Evolutionary conservation across 2,329 filamentous ascomycete genomes (phyloP).

Genomic region (Aspergillus sp.): DNA sequence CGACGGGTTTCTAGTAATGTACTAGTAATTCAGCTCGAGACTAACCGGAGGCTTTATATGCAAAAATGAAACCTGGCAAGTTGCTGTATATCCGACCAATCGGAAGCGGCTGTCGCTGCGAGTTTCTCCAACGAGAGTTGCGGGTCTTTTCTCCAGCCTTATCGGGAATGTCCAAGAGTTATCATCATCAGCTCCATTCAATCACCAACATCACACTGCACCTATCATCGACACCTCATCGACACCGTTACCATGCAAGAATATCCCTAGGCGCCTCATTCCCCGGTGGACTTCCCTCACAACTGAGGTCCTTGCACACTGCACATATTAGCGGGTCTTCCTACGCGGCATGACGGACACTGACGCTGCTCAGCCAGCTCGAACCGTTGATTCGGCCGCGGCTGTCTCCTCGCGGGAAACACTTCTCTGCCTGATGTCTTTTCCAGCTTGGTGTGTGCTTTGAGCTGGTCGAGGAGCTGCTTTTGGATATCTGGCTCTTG

Average conservation of each 20-base stretch:
- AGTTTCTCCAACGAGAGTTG: too few relatives aligned
- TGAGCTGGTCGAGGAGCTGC: conserved; percentile 11
- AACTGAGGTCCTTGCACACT: conserved; percentile 17
- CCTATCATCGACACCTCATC: background rate
- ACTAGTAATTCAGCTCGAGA: too few relatives aligned
- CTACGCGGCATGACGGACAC: conserved; percentile 1
- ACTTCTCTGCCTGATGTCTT: conserved; percentile 11
- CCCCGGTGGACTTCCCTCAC: background rate
- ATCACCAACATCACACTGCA: too few relatives aligned
- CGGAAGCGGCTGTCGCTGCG: too few relatives aligned
- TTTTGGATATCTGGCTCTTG: conserved; percentile 2
- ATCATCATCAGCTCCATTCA: too few relatives aligned
- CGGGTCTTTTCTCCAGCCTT: too few relatives aligned
- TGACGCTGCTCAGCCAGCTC: conserved; percentile 21
- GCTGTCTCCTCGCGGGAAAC: conserved; percentile 17
- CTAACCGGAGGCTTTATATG: too few relatives aligned
- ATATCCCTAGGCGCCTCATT: background rate
- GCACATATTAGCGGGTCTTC: conserved; percentile 3
- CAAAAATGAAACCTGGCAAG: too few relatives aligned
- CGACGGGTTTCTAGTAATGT: too few relatives aligned
- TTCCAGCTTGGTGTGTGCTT: conserved; percentile 17
- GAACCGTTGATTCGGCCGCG: conserved; percentile 15
- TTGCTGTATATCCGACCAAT: too few relatives aligned
- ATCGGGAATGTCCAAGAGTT: background rate
- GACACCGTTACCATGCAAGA: conserved; percentile 9